phyloP scores from a whole-genome alignment of 306 rosid genomes.

The Vicia faba region DNA sequence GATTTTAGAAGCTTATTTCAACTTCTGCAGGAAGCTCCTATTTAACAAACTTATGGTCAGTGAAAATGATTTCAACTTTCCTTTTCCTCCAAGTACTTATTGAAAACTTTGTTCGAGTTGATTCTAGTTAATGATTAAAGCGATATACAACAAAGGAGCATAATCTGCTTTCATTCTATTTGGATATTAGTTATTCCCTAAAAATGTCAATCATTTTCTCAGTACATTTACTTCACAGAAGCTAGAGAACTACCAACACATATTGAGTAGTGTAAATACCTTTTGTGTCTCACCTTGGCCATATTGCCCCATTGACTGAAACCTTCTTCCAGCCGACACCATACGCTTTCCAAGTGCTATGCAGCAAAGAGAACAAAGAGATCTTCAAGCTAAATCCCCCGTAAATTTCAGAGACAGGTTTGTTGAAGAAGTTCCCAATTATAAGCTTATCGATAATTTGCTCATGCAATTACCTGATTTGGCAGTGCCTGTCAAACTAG shows the following conservation, averaged over 20 bases:
- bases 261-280: conserved; percentile 52
- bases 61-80: background rate
- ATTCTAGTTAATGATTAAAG: background rate
- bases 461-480: conserved; percentile 66
- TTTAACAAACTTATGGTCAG: conserved; percentile 5
- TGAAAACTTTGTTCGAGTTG: background rate
- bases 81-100: background rate
- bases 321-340: conserved; percentile 80
- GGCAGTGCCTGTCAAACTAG: conserved; percentile 56
- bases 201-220: conserved; percentile 22
- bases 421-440: conserved; percentile 26
- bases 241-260: conserved; percentile 16
- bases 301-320: conserved; percentile 93
- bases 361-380: conserved; percentile 41
- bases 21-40: background rate
- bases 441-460: conserved; percentile 27
- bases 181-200: background rate
- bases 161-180: conserved; percentile 16
- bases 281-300: conserved; percentile 89
- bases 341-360: conserved; percentile 88
- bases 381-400: conserved; percentile 32
- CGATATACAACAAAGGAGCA: background rate
- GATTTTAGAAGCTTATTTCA: conserved; percentile 11
- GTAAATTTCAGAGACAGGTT: background rate
- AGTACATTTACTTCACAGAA: conserved; percentile 1